Conservation (phyloP, 495 filamentous ascomycete genomes). For the Pyronema domesticum region DNA sequence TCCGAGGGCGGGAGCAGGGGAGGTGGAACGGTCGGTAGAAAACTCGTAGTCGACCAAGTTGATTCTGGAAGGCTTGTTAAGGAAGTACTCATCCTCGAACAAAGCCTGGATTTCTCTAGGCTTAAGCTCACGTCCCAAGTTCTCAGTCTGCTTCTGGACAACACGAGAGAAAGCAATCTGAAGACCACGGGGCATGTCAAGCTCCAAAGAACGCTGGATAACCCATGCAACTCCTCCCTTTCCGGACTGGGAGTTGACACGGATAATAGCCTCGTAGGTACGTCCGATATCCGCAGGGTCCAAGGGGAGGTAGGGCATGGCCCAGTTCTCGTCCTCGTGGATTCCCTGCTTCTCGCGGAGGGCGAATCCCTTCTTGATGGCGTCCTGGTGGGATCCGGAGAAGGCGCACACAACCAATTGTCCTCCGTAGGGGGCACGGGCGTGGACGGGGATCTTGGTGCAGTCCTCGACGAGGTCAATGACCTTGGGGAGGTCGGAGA, state of each 20-base stretch:
- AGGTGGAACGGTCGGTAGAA: conserved; percentile 61
- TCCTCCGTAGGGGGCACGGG: conserved; percentile 76
- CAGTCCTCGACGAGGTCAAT: conserved; percentile 80
- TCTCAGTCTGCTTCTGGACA: conserved; percentile 62
- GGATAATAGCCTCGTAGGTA: conserved; percentile 92
- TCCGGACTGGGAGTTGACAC: conserved; percentile 89
- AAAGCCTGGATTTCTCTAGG: conserved; percentile 65
- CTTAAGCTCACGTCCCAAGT: conserved; percentile 60
- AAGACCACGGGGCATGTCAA: conserved; percentile 81
- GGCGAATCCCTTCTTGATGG: conserved; percentile 93
- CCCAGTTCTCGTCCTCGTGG: conserved; percentile 42
- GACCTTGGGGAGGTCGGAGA: conserved; percentile 72
- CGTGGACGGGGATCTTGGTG: conserved; percentile 89
- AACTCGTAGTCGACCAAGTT: conserved; percentile 84
- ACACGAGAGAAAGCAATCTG: conserved; percentile 82
- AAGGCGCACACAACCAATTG: conserved; percentile 79
- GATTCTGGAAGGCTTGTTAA: conserved; percentile 58
- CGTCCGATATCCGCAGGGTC: conserved; percentile 88
- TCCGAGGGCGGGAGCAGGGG: conserved; percentile 51
- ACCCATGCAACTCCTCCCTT: conserved; percentile 95
- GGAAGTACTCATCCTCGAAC: conserved; percentile 76
- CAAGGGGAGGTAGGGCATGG: conserved; percentile 80
- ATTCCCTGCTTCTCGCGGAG: conserved; percentile 42
- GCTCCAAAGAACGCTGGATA: conserved; percentile 68
- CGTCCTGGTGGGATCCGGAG: conserved; percentile 86